Evolutionary conservation across 805 yeast genomes (phyloP).

Genomic region (Saturnispora diversa): DNA sequence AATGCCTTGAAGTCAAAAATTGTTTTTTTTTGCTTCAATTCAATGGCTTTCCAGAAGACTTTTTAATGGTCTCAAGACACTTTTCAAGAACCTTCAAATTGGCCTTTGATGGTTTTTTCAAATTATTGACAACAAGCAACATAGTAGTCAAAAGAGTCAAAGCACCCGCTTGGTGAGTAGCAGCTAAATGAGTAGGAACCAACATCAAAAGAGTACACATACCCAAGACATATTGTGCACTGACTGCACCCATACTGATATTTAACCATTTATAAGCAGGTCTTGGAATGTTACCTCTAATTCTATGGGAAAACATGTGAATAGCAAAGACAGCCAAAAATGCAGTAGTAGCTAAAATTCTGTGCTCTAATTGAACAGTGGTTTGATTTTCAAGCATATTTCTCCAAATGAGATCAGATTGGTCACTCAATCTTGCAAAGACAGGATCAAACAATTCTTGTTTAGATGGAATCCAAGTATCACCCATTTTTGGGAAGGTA

Average conservation of each 20-base stretch:
- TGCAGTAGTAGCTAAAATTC: slow-evolving; percentile 76
- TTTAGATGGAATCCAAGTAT: slow-evolving; percentile 63
- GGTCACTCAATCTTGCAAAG: slow-evolving; percentile 58
- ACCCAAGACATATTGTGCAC: slow-evolving; percentile 80
- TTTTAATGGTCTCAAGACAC: slow-evolving; percentile 18
- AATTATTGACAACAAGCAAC: slow-evolving; percentile 50
- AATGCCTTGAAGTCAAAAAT: no score
- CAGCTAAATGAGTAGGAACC: slow-evolving; percentile 90
- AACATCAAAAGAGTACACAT: slow-evolving; percentile 76
- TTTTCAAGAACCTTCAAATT: slow-evolving; percentile 27
- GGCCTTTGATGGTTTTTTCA: slow-evolving; percentile 45
- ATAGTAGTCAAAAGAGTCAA: slow-evolving; percentile 76
- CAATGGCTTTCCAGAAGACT: slow-evolving; percentile 12
- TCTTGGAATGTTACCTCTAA: slow-evolving; percentile 50
- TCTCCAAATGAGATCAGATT: slow-evolving; percentile 80
- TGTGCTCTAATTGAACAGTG: slow-evolving; percentile 87
- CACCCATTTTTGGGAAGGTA: slow-evolving; percentile 96
- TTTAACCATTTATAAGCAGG: slow-evolving; percentile 50
- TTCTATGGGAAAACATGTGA: slow-evolving; percentile 59
- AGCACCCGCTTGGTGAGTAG: slow-evolving; percentile 96
- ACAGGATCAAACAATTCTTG: slow-evolving; percentile 70
- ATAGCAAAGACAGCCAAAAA: slow-evolving; percentile 60
- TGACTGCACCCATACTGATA: slow-evolving; percentile 72
- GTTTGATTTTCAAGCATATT: slow-evolving; percentile 92
- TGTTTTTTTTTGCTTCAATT: not conserved